Evolutionary conservation across 148 eudicot species (phyloP), one percentile per base, ranked within the genome.

Genomic region (Vaccinium corymbosum): DNA sequence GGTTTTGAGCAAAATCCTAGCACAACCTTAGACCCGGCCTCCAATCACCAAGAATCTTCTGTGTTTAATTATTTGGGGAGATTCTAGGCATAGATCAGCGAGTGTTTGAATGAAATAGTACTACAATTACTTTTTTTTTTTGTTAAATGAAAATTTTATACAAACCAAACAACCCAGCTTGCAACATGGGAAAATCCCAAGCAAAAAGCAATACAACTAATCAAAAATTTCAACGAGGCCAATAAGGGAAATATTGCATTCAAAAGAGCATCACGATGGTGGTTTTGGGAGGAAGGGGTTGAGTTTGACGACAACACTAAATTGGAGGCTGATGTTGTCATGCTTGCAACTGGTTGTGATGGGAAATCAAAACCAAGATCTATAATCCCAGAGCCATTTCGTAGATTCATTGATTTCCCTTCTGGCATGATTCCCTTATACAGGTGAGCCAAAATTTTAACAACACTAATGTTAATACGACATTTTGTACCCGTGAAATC

Each of bases 281-380:
- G 95, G 81, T 97, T 97, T 55, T 93, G 86, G 82, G 95, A 97
- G 84, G 87, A 89, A 22, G 98, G 99, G 32, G 84, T 97, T 19
- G 86, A 93, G 83, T 90, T 97, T 32, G 98, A 95, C 3, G 95
- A 95, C 68, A 86, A 85, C 35, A 89, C 91, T 1, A 92, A 68
- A 86, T 81, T 95, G 64, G 93, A 92, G 80, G 98, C 95, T 49
- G 98, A 97, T 87, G 89, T 95, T 81, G 98, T 95, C 22, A 79
- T 97, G 80, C 86, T 91, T 82, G 97, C 98, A 8, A 97, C 98
- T 27, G 99, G 99, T 82, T 97, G 86, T 83, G 98, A 97, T 71
- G 98, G 96, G 17, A 94, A 87, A 84, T 89, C 90, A 83, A 97
- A 97, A 84, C 88, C 94, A 38, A 90, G 87, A 82, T 85, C 87